Conservation (phyloP, 192 early-diverging fungal genomes). For the Backusella sp. region DNA sequence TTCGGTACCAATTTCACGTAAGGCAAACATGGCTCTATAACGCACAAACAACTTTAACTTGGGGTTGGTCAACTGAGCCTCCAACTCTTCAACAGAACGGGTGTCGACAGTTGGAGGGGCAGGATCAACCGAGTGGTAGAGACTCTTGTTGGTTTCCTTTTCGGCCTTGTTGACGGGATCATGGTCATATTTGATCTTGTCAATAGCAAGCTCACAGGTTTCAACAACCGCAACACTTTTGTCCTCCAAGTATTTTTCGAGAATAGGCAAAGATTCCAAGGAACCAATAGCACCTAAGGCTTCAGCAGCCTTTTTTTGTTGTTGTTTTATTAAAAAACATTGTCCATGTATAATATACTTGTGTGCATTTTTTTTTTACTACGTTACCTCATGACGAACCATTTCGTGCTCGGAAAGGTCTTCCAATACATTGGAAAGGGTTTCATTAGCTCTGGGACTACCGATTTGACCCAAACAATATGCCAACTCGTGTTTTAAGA, state of each 20-base stretch:
- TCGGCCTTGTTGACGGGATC: conserved; percentile 48
- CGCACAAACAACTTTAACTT: conserved; percentile 82
- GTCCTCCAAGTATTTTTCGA: conserved; percentile 79
- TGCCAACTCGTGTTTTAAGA: conserved; percentile 95
- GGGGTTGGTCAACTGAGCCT: conserved; percentile 63
- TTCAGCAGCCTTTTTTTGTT: conserved; percentile 73
- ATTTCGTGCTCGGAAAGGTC: conserved; percentile 77
- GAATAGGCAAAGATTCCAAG: conserved; percentile 57
- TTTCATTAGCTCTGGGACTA: conserved; percentile 71
- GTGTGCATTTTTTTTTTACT: no score
- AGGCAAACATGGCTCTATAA: conserved; percentile 93
- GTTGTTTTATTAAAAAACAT: neutral
- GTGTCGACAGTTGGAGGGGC: conserved; percentile 75
- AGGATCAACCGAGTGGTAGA: conserved; percentile 87
- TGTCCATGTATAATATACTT: neutral
- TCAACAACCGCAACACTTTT: conserved; percentile 70
- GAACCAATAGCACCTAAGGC: conserved; percentile 92
- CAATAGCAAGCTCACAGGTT: conserved; percentile 90
- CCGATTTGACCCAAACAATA: conserved; percentile 97
- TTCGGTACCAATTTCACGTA: conserved; percentile 80
- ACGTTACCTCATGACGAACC: conserved; percentile 88
- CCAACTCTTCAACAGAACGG: conserved; percentile 64
- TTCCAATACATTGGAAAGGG: conserved; percentile 68
- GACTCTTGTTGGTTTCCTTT: conserved; percentile 38
- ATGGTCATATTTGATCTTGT: conserved; percentile 80